Percentiles rank a stretch among this genome's conserved stretches.
Evolutionary conservation across 164 flowering plant species (phyloP).

Genomic region (Nelumbo lutea): DNA sequence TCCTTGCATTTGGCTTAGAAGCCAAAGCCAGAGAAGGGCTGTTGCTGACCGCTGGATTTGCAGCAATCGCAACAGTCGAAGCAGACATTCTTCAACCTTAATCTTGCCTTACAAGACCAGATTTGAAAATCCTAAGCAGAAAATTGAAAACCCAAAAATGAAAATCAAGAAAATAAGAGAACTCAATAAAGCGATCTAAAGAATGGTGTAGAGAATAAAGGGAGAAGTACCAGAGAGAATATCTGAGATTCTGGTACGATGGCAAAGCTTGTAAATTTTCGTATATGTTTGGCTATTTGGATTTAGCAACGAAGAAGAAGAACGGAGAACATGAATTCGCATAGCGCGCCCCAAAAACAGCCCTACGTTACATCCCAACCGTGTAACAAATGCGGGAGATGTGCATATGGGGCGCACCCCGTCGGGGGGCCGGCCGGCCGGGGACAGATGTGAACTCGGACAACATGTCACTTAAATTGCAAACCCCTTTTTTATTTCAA

Average conservation of each 20-base stretch:
- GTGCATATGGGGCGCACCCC: no score
- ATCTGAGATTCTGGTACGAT: not conserved
- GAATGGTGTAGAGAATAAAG: not conserved
- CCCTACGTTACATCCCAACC: no score
- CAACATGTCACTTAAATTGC: no score
- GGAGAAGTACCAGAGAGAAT: not conserved
- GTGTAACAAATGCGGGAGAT: no score
- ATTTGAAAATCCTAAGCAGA: not conserved
- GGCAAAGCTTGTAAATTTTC: not conserved
- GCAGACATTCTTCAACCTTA: conserved; percentile 40
- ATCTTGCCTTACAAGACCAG: not conserved
- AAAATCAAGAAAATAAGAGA: not conserved
- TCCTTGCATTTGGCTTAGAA: conserved; percentile 13
- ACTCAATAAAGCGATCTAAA: not conserved
- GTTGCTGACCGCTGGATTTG: conserved; percentile 41
- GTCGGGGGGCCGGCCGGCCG: no score
- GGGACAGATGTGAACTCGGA: no score
- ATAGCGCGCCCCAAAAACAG: no score
- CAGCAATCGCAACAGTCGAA: conserved; percentile 66
- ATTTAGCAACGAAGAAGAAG: no score
- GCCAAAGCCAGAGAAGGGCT: conserved; percentile 31
- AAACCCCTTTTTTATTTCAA: no score
- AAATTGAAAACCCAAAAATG: not conserved
- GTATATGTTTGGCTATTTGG: not conserved
- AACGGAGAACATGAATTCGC: no score